These are phyloP conservation scores for Ettlia oleoabundans DNA, from an alignment of 139 green algal species.

Conservation along the genomic window DNA sequence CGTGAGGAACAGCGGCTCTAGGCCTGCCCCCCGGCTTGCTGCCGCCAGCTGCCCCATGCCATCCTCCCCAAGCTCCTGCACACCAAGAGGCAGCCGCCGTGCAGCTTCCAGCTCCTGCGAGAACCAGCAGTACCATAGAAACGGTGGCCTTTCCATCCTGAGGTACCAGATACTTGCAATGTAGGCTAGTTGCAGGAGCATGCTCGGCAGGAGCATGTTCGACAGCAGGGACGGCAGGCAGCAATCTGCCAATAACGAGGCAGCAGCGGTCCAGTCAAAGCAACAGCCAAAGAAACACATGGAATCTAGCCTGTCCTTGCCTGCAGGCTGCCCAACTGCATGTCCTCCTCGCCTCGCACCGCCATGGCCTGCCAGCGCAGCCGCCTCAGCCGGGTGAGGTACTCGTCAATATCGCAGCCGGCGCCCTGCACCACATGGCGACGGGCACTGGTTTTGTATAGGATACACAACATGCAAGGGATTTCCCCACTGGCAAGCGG, in stretches of 20 bases:
- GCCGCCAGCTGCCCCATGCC: constrained; percentile 68
- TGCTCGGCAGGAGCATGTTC: background rate
- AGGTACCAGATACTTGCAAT: too few species aligned
- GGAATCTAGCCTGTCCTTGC: background rate
- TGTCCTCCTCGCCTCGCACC: constrained; percentile 49
- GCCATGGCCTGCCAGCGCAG: constrained; percentile 69
- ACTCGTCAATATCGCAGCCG: constrained; percentile 47
- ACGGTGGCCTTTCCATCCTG: too few species aligned
- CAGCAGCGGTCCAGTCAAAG: too few species aligned
- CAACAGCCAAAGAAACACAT: too few species aligned
- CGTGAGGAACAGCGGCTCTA: constrained; percentile 70
- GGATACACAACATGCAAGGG: too few species aligned
- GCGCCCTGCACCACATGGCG: constrained; percentile 41
- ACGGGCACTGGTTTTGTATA: too few species aligned
- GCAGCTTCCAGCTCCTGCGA: constrained; percentile 20
- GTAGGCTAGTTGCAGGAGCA: too few species aligned
- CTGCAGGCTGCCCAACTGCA: background rate
- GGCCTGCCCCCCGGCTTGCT: constrained; percentile 53
- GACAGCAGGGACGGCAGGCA: background rate
- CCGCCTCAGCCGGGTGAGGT: constrained; percentile 43
- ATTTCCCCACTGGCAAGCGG: too few species aligned
- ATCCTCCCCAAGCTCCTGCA: constrained; percentile 67
- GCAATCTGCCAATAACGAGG: too few species aligned
- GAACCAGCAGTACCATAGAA: background rate
- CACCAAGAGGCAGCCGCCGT: background rate